These are phyloP conservation scores for Suhomyces sp. DNA, from an alignment of 805 yeast genomes.

Conservation along the genomic window DNA sequence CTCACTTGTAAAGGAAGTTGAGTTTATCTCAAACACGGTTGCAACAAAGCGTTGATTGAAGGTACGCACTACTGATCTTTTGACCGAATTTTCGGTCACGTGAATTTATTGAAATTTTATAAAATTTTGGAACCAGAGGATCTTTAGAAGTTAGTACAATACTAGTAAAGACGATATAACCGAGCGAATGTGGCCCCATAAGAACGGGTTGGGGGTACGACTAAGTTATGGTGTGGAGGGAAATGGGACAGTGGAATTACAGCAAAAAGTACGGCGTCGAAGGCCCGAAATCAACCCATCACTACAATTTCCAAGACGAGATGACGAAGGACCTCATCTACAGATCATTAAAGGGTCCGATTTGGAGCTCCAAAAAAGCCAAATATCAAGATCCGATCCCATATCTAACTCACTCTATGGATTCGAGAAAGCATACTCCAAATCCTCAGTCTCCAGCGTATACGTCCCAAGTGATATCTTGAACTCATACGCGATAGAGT, in stretches of 20 bases:
- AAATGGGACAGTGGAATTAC: conserved; percentile 9
- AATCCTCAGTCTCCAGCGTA: conserved; percentile 6
- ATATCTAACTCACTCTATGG: no score
- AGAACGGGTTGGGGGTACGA: conserved; percentile 15
- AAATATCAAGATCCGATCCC: conserved; percentile 1
- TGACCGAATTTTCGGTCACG: no score
- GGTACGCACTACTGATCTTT: no score
- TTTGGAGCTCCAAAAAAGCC: conserved; percentile 1
- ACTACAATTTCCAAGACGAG: conserved; percentile 8
- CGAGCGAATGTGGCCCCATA: conserved; percentile 18
- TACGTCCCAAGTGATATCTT: conserved; percentile 26
- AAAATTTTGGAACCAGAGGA: no score
- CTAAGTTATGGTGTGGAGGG: conserved; percentile 18
- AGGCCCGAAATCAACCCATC: conserved; percentile 1
- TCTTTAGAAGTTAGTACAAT: no score
- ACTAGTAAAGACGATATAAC: no score
- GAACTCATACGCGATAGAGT: conserved; percentile 21
- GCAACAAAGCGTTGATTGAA: no score
- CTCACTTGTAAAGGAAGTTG: no score
- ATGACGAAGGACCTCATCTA: conserved; percentile 7
- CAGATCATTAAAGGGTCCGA: conserved; percentile 6
- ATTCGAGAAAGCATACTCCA: no score
- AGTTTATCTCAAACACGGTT: no score
- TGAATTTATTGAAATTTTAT: no score
- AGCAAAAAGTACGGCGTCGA: no score